phyloP scores from a whole-genome alignment of 164 flowering plant species.

The Aristolochia contorta region DNA sequence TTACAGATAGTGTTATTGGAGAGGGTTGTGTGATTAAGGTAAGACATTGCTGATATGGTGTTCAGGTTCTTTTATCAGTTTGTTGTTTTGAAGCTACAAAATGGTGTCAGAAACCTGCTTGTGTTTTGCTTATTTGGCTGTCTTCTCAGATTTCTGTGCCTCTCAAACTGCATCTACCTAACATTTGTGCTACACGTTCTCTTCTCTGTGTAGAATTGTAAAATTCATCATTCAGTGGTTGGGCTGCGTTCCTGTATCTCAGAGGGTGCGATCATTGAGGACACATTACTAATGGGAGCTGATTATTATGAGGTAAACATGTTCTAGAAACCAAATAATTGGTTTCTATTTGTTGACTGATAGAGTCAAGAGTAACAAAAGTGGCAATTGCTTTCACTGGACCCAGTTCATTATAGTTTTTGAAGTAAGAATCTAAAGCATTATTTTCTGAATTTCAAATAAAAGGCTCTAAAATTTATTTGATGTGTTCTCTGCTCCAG shows the following conservation, averaged over 20 bases:
- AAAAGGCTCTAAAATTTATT: neutral
- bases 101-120: too few species aligned
- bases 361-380: too few species aligned
- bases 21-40: constrained; percentile 96
- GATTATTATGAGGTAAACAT: constrained; percentile 80
- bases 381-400: too few species aligned
- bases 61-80: neutral
- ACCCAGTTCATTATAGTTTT: too few species aligned
- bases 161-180: neutral
- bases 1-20: constrained; percentile 85
- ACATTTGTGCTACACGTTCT: too few species aligned
- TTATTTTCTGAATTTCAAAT: neutral
- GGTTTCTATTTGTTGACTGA: neutral
- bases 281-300: constrained; percentile 89
- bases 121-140: too few species aligned
- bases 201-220: constrained; percentile 55
- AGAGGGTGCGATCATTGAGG: constrained; percentile 94
- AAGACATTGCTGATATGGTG: constrained; percentile 2
- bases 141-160: neutral
- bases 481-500: constrained; percentile 28
- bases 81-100: neutral
- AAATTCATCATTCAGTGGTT: constrained; percentile 89
- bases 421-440: too few species aligned
- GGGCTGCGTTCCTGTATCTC: constrained; percentile 92
- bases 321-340: neutral